Conservation (phyloP, 106 monocot genomes). For the Dioscorea zingiberensis region DNA sequence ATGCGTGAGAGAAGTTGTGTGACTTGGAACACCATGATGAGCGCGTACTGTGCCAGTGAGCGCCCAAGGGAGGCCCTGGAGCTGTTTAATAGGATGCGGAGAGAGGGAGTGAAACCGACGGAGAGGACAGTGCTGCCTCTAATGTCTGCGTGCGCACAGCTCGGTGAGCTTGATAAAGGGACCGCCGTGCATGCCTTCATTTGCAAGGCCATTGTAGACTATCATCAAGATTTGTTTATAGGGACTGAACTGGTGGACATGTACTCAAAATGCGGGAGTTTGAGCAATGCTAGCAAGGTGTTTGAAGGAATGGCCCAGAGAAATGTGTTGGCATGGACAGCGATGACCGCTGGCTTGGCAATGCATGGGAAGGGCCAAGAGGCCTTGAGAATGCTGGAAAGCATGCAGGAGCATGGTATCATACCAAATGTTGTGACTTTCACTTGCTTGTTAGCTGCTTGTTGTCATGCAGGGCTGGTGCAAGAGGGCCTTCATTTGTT, state of each 20-base stretch:
- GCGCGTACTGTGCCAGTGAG: constrained; percentile 12
- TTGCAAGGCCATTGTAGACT: constrained; percentile 8
- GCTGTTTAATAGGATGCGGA: constrained; percentile 15
- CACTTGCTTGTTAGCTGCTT: constrained; percentile 39
- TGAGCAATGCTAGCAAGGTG: constrained; percentile 14
- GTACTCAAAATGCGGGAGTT: constrained; percentile 43
- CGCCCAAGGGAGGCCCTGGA: constrained; percentile 4
- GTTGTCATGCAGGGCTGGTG: constrained; percentile 30
- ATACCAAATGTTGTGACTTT: constrained; percentile 29
- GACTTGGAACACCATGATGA: constrained; percentile 27
- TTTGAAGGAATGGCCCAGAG: constrained; percentile 15
- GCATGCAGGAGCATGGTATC: constrained; percentile 15
- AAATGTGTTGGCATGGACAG: constrained; percentile 40
- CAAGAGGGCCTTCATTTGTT: constrained; percentile 34
- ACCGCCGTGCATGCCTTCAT: constrained; percentile 16
- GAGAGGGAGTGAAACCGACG: constrained; percentile 6
- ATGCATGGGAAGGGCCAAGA: constrained; percentile 32
- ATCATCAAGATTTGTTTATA: constrained; percentile 7
- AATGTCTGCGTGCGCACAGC: constrained; percentile 32
- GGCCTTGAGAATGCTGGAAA: constrained; percentile 20
- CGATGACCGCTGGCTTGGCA: constrained; percentile 24
- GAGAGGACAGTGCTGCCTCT: constrained; percentile 22
- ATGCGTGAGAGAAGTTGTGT: constrained; percentile 17
- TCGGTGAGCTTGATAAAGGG: constrained; percentile 21
- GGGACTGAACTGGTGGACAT: constrained; percentile 33